Conservation (phyloP, 2,329 filamentous ascomycete genomes). For the Pleomassaria siparia region DNA sequence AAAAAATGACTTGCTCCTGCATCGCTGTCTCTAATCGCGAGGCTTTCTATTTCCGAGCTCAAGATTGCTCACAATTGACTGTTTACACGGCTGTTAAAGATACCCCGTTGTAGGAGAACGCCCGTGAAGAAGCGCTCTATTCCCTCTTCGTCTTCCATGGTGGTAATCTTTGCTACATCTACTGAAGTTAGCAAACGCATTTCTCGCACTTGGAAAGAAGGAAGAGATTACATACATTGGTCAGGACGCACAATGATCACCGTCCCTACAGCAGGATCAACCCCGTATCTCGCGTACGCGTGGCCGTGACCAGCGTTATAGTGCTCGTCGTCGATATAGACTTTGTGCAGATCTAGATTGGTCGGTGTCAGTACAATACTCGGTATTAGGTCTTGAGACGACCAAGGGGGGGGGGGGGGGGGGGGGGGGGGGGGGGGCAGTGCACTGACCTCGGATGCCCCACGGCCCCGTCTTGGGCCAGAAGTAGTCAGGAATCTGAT, state of each 20-base stretch:
- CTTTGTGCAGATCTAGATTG: constrained; percentile 57
- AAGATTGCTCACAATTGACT: too few species aligned
- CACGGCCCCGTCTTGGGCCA: constrained; percentile 59
- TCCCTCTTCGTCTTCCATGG: constrained; percentile 20
- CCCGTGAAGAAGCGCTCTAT: constrained; percentile 27
- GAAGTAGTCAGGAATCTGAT: constrained; percentile 59
- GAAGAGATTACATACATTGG: constrained; percentile 53
- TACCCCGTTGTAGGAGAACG: constrained; percentile 10
- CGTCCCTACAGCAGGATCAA: constrained; percentile 42
- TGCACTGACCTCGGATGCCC: constrained; percentile 53
- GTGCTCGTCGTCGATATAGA: constrained; percentile 60
- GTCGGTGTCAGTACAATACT: background rate
- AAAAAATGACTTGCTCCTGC: too few species aligned
- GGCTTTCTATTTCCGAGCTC: too few species aligned
- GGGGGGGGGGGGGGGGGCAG: background rate
- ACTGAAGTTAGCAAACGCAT: constrained; percentile 11
- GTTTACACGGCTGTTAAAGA: too few species aligned
- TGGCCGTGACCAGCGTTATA: constrained; percentile 61
- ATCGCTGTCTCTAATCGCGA: too few species aligned
- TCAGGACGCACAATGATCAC: constrained; percentile 62
- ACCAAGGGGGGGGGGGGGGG: background rate
- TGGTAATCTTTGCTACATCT: constrained; percentile 35
- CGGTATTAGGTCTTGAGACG: background rate
- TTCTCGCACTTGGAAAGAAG: background rate
- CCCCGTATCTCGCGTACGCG: constrained; percentile 59